A percentile compares a stretch with the other conserved stretches of the same genome.
These are phyloP conservation scores for Gliomastix tumulicola DNA, from an alignment of 2,329 filamentous ascomycete species.

Conservation along the genomic window DNA sequence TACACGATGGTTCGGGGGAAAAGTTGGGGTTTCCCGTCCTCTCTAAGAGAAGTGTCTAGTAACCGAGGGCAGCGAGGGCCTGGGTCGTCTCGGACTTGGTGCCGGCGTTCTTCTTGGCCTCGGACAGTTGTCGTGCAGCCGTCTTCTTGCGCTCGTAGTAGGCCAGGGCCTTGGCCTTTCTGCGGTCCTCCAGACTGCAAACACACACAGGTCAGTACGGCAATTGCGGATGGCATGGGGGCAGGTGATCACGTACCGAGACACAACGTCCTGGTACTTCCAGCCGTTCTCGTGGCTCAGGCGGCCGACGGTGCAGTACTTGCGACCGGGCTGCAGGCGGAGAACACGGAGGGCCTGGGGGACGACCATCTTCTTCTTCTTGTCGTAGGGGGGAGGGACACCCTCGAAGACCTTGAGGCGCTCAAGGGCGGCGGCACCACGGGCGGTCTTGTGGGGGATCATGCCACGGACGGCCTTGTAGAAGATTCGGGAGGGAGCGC, in stretches of 20 bases:
- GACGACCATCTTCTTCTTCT: slow-evolving; percentile 99
- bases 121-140: slow-evolving; percentile 78
- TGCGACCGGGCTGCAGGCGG: slow-evolving; percentile 96
- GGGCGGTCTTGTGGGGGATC: slow-evolving; percentile 99
- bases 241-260: slow-evolving; percentile 91
- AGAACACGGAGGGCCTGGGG: slow-evolving; percentile 96
- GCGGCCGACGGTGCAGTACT: slow-evolving; percentile 99
- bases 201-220: slow-evolving; percentile 4
- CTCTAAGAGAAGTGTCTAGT: too few relatives aligned
- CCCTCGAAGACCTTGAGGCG: slow-evolving; percentile 99
- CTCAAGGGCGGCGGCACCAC: slow-evolving; percentile 92
- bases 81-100: slow-evolving; percentile 80
- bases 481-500: slow-evolving; percentile 97
- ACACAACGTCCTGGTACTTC: slow-evolving; percentile 99
- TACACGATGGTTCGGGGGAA: too few relatives aligned
- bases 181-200: slow-evolving; percentile 90
- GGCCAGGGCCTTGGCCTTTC: slow-evolving; percentile 98
- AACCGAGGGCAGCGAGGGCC: slow-evolving; percentile 85
- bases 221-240: slow-evolving; percentile 1
- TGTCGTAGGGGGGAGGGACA: slow-evolving; percentile 97
- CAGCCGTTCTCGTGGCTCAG: slow-evolving; percentile 99
- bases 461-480: slow-evolving; percentile 99
- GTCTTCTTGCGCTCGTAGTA: slow-evolving; percentile 99
- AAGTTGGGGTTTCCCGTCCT: too few relatives aligned
- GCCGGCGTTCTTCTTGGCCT: slow-evolving; percentile 88